Evolutionary conservation across 148 eudicot species (phyloP), one percentile per base, ranked within the genome.

Genomic region (Rheum nobile): DNA sequence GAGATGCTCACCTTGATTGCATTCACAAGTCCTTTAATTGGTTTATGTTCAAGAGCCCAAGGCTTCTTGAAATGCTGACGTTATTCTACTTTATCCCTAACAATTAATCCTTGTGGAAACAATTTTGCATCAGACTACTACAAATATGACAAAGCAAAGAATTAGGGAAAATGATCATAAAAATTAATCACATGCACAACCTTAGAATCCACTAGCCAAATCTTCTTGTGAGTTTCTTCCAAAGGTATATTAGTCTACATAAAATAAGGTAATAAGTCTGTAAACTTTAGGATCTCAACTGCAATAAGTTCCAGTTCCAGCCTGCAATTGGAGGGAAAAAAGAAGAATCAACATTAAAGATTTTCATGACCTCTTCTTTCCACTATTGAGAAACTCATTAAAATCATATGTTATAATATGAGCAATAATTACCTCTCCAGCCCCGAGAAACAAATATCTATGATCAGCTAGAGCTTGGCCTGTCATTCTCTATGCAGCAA

Each of bases 191-290:
- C 19, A 71, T 21, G 6, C 29, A 39, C 3, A 77, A 96, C 99
- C 96, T 92, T 92, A 2, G 99, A 96, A 86, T 96, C 99, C 57
- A 92, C 92, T 71, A 96, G 96, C 89, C 89, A 96, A 71, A 92
- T 88, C 80, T 86, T 96, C 85, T 87, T 88, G 22, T 97, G 96
- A 75, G 92, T 84, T 82, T 96, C 96, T 83, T 92, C 94, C 50
- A 96, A 55, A 21, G 99, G 88, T 11, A 75, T 80, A 67, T 84
- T 84, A 12, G 91, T 96, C 99, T 96, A 86, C 83, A 84, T 28
- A n/a, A 73, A 59, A n/a, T 50, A 54, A 75, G 72, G 21, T 26
- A 31, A 65, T 37, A 39, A 28, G 10, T 31, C 71, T 71, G 3
- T 46, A 26, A 42, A 6, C 11, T 34, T n/a, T n/a, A n/a, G n/a